Evolutionary conservation across 768 basidiomycete species (phyloP).

Genomic region (Termitomyces titanicus): DNA sequence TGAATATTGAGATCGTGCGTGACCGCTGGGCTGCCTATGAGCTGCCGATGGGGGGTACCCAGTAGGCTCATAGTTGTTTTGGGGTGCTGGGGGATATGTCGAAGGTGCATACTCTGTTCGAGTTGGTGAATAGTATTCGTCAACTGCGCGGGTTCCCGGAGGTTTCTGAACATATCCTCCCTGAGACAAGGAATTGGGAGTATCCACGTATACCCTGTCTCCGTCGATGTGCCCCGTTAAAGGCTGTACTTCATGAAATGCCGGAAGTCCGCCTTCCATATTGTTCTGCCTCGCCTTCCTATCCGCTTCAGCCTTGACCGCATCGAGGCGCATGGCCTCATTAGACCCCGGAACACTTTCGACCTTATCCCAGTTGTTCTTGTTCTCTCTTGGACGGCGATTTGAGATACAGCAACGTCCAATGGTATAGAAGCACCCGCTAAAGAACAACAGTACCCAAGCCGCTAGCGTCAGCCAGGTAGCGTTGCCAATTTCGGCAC

Average conservation of each 20-base stretch:
- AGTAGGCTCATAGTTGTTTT: constrained; percentile 30
- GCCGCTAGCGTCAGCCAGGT: constrained; percentile 90
- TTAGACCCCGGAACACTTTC: constrained; percentile 26
- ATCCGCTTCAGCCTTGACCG: constrained; percentile 83
- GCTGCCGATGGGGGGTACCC: constrained; percentile 12
- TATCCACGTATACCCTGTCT: constrained; percentile 55
- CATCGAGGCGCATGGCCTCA: constrained; percentile 76
- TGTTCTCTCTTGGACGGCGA: constrained; percentile 36
- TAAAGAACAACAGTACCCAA: constrained; percentile 84
- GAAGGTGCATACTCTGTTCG: constrained; percentile 21
- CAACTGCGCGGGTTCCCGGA: constrained; percentile 64
- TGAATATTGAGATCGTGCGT: constrained; percentile 23
- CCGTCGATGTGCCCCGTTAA: constrained; percentile 58
- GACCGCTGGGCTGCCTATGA: constrained; percentile 18
- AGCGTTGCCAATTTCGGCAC: constrained; percentile 80
- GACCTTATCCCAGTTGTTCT: constrained; percentile 35
- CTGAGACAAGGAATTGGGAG: constrained; percentile 29
- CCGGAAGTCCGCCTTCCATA: constrained; percentile 66
- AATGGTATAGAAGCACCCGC: constrained; percentile 81
- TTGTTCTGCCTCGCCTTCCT: constrained; percentile 65
- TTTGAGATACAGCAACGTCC: constrained; percentile 82
- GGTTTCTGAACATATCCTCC: constrained; percentile 65
- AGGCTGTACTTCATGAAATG: constrained; percentile 73
- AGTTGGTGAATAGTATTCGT: constrained; percentile 62
- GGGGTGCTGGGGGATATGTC: constrained; percentile 45